These are phyloP conservation scores for Chrysopogon serrulatus DNA, from an alignment of 176 grass and related monocot species.

Conservation along the genomic window DNA sequence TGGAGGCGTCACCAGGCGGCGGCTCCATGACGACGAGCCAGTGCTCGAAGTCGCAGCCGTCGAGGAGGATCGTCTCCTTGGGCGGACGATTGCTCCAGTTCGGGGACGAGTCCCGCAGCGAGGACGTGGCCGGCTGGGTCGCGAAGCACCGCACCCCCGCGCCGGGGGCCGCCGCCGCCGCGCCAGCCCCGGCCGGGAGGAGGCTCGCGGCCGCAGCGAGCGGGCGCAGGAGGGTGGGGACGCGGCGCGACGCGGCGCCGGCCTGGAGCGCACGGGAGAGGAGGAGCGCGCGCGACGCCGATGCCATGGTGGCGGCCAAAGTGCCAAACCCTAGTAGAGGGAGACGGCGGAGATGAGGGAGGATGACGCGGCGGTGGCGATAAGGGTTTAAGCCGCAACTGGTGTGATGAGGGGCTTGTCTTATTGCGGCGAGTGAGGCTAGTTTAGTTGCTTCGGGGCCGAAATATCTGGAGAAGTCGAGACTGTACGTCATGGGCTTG, in stretches of 20 bases:
- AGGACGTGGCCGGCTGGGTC: slow-evolving; percentile 57
- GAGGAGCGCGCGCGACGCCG: slow-evolving; percentile 23
- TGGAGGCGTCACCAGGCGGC: slow-evolving; percentile 36
- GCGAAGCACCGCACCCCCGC: slow-evolving; percentile 25
- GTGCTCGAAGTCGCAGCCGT: slow-evolving; percentile 90
- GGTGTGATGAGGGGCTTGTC: background rate
- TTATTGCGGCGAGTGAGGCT: background rate
- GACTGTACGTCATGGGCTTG: background rate
- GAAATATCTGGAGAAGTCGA: background rate
- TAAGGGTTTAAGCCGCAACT: background rate
- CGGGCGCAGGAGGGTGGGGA: slow-evolving; percentile 7
- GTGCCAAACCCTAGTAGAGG: background rate
- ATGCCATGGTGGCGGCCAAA: slow-evolving; percentile 4
- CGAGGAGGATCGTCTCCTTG: slow-evolving; percentile 81
- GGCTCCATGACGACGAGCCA: slow-evolving; percentile 89
- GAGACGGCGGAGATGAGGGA: background rate
- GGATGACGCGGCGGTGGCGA: background rate
- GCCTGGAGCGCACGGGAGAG: background rate
- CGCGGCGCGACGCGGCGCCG: background rate
- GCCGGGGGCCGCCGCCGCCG: background rate
- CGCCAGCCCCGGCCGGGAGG: background rate
- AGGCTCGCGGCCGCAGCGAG: background rate
- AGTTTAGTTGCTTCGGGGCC: background rate
- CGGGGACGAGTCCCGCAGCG: slow-evolving; percentile 60
- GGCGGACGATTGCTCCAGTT: slow-evolving; percentile 82